Evolutionary conservation across 2,329 filamentous ascomycete species (phyloP).

Genomic region (Laburnicola sp.): DNA sequence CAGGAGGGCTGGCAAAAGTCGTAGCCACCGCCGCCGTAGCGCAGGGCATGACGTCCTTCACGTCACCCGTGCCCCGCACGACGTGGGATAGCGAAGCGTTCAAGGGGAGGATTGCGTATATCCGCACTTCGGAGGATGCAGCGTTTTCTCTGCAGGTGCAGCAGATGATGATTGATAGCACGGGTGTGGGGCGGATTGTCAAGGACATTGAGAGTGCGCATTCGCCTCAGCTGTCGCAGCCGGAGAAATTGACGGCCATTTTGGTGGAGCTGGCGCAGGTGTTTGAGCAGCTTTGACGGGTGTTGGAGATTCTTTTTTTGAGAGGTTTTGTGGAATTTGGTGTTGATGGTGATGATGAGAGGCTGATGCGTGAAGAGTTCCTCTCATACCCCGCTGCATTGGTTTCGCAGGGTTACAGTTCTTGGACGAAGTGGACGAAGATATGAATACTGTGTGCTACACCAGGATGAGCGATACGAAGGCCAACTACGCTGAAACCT

Average conservation of each 20-base stretch:
- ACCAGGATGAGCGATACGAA: too few relatives aligned
- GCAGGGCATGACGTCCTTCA: conserved; percentile 23
- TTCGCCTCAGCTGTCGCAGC: conserved; percentile 45
- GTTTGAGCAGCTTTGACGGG: conserved; percentile 1
- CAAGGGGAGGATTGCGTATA: conserved; percentile 21
- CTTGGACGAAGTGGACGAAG: too few relatives aligned
- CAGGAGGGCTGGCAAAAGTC: conserved; percentile 11
- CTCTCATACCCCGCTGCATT: too few relatives aligned
- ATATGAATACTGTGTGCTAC: too few relatives aligned
- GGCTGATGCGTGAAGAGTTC: too few relatives aligned
- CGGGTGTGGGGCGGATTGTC: conserved; percentile 28
- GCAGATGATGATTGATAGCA: conserved; percentile 30
- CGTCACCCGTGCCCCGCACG: conserved; percentile 18
- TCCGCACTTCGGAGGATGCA: conserved; percentile 28
- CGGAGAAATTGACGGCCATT: conserved; percentile 31
- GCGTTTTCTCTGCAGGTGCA: conserved; percentile 32
- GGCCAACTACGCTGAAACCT: too few relatives aligned
- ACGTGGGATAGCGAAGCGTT: conserved; percentile 20
- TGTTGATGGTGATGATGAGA: too few relatives aligned
- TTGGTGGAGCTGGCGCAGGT: conserved; percentile 20
- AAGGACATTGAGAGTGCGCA: conserved; percentile 41
- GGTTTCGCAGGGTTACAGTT: too few relatives aligned
- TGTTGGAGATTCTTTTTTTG: too few relatives aligned
- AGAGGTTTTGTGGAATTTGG: too few relatives aligned
- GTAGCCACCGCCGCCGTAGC: conserved; percentile 21